A percentile compares a stretch with the other conserved stretches of the same genome.
Evolutionary conservation across 208 protist genomes (phyloP).

Genomic region (Phytomonas sp.): DNA sequence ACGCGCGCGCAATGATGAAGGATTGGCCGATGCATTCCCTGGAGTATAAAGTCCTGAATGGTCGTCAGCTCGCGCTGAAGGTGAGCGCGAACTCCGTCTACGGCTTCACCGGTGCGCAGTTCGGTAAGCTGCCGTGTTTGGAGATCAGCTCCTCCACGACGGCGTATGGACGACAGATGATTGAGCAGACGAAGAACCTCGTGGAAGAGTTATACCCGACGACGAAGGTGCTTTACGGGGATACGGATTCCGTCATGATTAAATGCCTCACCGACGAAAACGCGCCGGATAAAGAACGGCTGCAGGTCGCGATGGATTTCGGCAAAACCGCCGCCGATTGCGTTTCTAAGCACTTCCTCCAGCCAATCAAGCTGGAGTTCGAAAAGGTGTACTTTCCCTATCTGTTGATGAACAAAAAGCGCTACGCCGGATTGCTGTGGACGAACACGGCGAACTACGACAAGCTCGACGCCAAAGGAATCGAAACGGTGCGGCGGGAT

Average conservation of each 20-base stretch:
- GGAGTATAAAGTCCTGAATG: constrained; percentile 93
- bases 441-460: constrained; percentile 95
- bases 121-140: constrained; percentile 98
- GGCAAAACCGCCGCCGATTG: constrained; percentile 90
- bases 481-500: constrained; percentile 98
- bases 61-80: constrained; percentile 99
- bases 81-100: constrained; percentile 99
- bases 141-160: constrained; percentile 94
- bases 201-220: constrained; percentile 97
- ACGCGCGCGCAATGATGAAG: constrained; percentile 79
- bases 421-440: constrained; percentile 99
- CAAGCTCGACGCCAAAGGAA: constrained; percentile 99
- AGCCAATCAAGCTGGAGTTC: constrained; percentile 99
- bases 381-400: constrained; percentile 99
- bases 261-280: constrained; percentile 61
- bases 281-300: constrained; percentile 50
- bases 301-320: constrained; percentile 65
- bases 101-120: constrained; percentile 98
- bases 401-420: constrained; percentile 99
- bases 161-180: constrained; percentile 99
- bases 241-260: constrained; percentile 99
- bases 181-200: constrained; percentile 92
- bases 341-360: constrained; percentile 72
- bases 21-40: constrained; percentile 66
- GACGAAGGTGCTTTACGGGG: constrained; percentile 97